Conservation (phyloP, 2,329 filamentous ascomycete species). For the Aspergillus puulaauensis region DNA sequence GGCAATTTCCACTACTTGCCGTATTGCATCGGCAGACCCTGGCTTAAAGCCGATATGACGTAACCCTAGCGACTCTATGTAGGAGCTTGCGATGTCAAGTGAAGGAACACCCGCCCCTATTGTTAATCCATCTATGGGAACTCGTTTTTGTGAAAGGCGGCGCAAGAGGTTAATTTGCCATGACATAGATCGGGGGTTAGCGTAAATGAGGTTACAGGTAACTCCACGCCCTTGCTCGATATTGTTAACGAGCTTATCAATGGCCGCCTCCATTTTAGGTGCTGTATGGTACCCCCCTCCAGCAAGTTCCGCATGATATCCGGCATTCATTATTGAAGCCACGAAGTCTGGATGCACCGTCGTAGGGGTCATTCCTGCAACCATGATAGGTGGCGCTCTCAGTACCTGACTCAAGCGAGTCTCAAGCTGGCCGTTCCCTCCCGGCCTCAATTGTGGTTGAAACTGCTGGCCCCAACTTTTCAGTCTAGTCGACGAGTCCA, state of each 20-base stretch:
- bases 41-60: conserved; percentile 96
- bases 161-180: conserved; percentile 55
- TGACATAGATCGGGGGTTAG: conserved; percentile 51
- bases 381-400: conserved; percentile 81
- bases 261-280: conserved; percentile 45
- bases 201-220: conserved; percentile 55
- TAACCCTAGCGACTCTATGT: conserved; percentile 86
- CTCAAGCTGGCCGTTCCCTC: conserved; percentile 84
- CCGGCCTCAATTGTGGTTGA: conserved; percentile 79
- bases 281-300: conserved; percentile 53
- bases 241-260: conserved; percentile 49
- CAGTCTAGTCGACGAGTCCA: conserved; percentile 68
- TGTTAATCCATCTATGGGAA: conserved; percentile 84
- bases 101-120: conserved; percentile 93
- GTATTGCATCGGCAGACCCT: conserved; percentile 82
- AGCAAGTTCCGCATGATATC: conserved; percentile 48
- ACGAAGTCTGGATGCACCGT: conserved; percentile 75
- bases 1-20: conserved; percentile 86
- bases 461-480: conserved; percentile 92
- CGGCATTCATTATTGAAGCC: conserved; percentile 53
- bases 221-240: conserved; percentile 67
- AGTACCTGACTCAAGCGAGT: conserved; percentile 92
- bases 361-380: conserved; percentile 89
- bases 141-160: conserved; percentile 67
- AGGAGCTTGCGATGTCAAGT: conserved; percentile 88